Evolutionary conservation across 331 rosid species (phyloP).

Genomic region (Pyrus hybrid): DNA sequence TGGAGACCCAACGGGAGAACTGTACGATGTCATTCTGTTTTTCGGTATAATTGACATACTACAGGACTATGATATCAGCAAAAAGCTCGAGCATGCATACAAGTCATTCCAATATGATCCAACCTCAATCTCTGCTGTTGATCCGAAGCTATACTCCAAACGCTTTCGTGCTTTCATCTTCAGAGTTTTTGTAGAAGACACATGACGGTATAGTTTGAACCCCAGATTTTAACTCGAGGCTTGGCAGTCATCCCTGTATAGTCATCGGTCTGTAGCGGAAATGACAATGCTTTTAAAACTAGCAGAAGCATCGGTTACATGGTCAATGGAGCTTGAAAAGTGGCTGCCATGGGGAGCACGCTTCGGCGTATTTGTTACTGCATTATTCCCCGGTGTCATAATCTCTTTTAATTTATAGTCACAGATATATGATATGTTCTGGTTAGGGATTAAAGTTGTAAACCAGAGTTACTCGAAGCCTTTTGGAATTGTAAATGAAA

Average conservation of each 20-base stretch:
- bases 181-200: slow-evolving; percentile 83
- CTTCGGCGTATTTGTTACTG: slow-evolving; percentile 28
- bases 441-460: slow-evolving; percentile 43
- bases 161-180: slow-evolving; percentile 93
- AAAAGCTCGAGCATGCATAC: slow-evolving; percentile 96
- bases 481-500: slow-evolving; percentile 57
- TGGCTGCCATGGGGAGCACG: slow-evolving; percentile 28
- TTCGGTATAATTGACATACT: slow-evolving; percentile 92
- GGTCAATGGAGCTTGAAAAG: slow-evolving; percentile 20
- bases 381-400: slow-evolving; percentile 13
- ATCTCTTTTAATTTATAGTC: slow-evolving; percentile 24
- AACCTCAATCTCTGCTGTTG: slow-evolving; percentile 88
- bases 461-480: slow-evolving; percentile 22
- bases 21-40: slow-evolving; percentile 60
- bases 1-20: slow-evolving; percentile 82
- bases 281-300: slow-evolving; percentile 22
- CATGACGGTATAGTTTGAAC: slow-evolving; percentile 28
- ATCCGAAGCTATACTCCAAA: slow-evolving; percentile 89
- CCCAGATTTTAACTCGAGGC: slow-evolving; percentile 19
- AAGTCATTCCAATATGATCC: slow-evolving; percentile 85
- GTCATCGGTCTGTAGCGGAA: slow-evolving; percentile 24
- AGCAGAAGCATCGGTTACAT: slow-evolving; percentile 11
- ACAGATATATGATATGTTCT: slow-evolving; percentile 37
- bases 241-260: slow-evolving; percentile 33
- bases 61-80: slow-evolving; percentile 91